Evolutionary conservation across 1,139 yeast species (phyloP), one percentile per base, ranked within the genome.

Genomic region (Zygosaccharomyces sapae): DNA sequence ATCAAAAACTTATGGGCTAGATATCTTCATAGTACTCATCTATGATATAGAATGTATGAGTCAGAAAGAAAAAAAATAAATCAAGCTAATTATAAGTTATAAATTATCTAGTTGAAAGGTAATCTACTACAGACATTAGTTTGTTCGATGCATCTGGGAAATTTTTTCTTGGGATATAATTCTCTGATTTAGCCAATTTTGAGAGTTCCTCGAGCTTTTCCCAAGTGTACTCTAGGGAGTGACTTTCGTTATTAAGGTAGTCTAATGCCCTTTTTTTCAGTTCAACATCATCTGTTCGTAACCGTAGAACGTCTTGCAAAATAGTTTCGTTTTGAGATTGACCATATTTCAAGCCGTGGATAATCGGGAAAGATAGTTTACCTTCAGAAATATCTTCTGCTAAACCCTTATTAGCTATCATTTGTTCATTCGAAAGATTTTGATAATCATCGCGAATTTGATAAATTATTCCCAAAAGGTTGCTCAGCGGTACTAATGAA

Each of bases 331-430:
- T 67, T 45, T 71, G 69, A 9, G 59, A 51, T 5, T 65, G 56
- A 27, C 60, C 64, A 43, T 51, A 56, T 12, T 70, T 59, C 4
- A 83, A 66, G 13, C 82, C 77, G 65, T 86, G 94, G 31, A 88
- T 76, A 5, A 89, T 80, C 0, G 96, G 96, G 53, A 86, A 83
- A 1, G 95, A 84, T 50, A 85, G 77, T 66, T 89, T 89, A 0
- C 97, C 97, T 64, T 89, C 97, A 0, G 89, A 78, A 35, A 89
- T 74, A 61, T 89, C 97, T 57, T 89, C 96, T 45, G 95, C 88
- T 47, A 76, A 79, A 0, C 96, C 96, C 65, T 88, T 88, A 71
- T 81, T 80, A 31, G 73, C 71, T n/a, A 72, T 67, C 67, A 86
- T 82, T 27, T 69, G 66, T 9, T 67, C 69, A 48, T 79, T 79